Percentiles rank a stretch among this genome's conserved stretches.
Conservation (phyloP, 225 moss, liverwort and hornwort species). For the Antitrichia curtipendula region DNA sequence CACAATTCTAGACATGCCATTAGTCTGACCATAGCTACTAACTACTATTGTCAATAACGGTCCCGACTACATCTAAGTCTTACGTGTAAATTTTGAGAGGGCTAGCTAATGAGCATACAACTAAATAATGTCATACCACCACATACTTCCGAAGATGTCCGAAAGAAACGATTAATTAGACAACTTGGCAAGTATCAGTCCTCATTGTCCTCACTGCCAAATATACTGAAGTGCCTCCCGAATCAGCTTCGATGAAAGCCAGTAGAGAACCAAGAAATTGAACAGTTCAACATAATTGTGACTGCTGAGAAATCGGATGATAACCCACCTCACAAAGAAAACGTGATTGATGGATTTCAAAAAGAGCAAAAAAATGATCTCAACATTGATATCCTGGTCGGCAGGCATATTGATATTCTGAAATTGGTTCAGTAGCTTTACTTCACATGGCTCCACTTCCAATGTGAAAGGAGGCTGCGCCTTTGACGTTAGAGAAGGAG, state of each 20-base stretch:
- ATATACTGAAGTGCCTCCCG: not conserved
- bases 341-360: too few species aligned
- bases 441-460: not conserved
- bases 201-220: not conserved
- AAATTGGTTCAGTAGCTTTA: not conserved
- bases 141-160: not conserved
- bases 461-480: not conserved
- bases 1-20: not conserved
- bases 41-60: not conserved
- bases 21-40: not conserved
- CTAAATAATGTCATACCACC: not conserved
- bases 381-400: not conserved
- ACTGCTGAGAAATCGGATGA: fast-evolving
- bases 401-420: not conserved
- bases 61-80: not conserved
- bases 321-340: too few species aligned
- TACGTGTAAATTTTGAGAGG: not conserved
- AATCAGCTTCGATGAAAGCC: not conserved
- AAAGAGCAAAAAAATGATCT: not conserved
- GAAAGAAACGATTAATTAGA: not conserved
- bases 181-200: not conserved
- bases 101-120: not conserved
- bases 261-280: not conserved
- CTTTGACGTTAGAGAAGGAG: not conserved
- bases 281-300: too few species aligned